A percentile compares a stretch with the other conserved stretches of the same genome.
phyloP scores from a whole-genome alignment of 495 filamentous ascomycete species.

The Penicillium canescens region DNA sequence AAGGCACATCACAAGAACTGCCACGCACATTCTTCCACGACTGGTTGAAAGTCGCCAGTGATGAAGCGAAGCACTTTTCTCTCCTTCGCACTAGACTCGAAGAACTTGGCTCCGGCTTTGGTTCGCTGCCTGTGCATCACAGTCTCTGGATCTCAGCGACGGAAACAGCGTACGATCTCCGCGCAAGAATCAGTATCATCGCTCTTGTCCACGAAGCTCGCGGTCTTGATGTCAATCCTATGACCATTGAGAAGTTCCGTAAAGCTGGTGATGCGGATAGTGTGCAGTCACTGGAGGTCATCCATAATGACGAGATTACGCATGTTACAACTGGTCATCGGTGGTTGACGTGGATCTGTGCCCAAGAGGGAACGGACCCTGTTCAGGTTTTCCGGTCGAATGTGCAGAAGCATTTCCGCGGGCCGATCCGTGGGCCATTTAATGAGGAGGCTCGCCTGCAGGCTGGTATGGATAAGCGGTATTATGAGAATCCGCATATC shows the following conservation, averaged over 20 bases:
- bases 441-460: constrained; percentile 49
- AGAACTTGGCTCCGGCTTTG: constrained; percentile 50
- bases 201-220: constrained; percentile 54
- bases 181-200: constrained; percentile 53
- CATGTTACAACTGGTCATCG: constrained; percentile 56
- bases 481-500: constrained; percentile 36
- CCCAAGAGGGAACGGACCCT: constrained; percentile 49
- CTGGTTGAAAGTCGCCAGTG: constrained; percentile 55
- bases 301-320: constrained; percentile 56
- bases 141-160: constrained; percentile 51
- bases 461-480: constrained; percentile 51
- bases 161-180: constrained; percentile 47
- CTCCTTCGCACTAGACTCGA: constrained; percentile 50
- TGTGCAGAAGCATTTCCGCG: constrained; percentile 49
- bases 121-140: constrained; percentile 52
- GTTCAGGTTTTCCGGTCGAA: constrained; percentile 52
- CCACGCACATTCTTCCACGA: constrained; percentile 54
- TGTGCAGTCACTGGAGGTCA: constrained; percentile 45
- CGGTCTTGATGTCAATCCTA: constrained; percentile 53
- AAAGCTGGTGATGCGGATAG: constrained; percentile 45
- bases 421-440: constrained; percentile 48
- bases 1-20: constrained; percentile 28
- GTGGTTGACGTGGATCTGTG: constrained; percentile 55
- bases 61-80: constrained; percentile 57
- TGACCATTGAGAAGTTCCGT: constrained; percentile 57